phyloP scores from a whole-genome alignment of 2,329 filamentous ascomycete species.

The Dactylonectria macrodidyma region DNA sequence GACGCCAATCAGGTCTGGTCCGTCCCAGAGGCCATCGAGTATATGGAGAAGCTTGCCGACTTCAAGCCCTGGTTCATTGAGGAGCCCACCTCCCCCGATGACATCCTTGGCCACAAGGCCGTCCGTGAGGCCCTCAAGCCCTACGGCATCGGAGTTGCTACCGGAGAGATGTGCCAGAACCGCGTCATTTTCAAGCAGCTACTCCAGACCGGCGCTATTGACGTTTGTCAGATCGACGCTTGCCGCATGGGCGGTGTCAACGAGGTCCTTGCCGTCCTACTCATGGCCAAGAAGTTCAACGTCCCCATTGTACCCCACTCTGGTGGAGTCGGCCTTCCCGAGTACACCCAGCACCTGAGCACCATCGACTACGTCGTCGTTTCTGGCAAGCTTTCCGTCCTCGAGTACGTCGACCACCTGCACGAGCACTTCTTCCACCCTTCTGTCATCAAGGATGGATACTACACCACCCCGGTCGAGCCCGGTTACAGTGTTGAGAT shows the following conservation, averaged over 20 bases:
- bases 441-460: constrained; percentile 84
- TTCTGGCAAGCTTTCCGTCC: constrained; percentile 82
- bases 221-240: constrained; percentile 91
- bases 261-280: constrained; percentile 90
- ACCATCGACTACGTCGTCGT: constrained; percentile 95
- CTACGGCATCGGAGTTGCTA: constrained; percentile 85
- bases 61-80: constrained; percentile 97
- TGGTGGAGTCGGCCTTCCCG: constrained; percentile 89
- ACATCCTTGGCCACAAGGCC: constrained; percentile 89
- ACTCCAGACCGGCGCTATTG: constrained; percentile 83
- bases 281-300: constrained; percentile 85
- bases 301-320: constrained; percentile 91
- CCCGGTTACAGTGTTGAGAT: constrained; percentile 95
- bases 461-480: constrained; percentile 87
- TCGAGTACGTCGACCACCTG: constrained; percentile 94
- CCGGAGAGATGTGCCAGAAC: constrained; percentile 97
- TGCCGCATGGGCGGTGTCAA: constrained; percentile 93
- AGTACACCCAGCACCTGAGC: constrained; percentile 93
- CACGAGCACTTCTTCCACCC: constrained; percentile 95
- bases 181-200: constrained; percentile 95
- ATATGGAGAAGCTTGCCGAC: constrained; percentile 86
- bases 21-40: constrained; percentile 88
- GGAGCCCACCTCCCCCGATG: constrained; percentile 92
- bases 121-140: constrained; percentile 85
- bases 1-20: constrained; percentile 96